A percentile compares a stretch with the other conserved stretches of the same genome.
phyloP scores from a whole-genome alignment of 1,139 yeast species.

The Magnusiomyces fungicola region DNA sequence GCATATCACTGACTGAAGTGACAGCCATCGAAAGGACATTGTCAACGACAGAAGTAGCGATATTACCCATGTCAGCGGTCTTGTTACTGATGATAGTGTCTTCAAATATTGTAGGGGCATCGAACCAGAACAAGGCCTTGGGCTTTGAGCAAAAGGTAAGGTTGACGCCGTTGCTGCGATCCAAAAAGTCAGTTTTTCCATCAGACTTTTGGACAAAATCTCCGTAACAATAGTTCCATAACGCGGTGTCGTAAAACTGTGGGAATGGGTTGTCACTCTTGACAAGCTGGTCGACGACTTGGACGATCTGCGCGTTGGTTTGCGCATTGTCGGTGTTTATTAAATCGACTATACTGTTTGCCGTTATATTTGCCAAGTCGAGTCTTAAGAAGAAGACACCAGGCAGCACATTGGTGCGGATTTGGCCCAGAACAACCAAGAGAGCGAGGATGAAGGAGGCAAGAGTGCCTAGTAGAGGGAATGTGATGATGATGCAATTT shows the following conservation, averaged over 20 bases:
- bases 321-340: conserved; percentile 15
- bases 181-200: conserved; percentile 24
- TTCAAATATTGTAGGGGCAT: conserved; percentile 45
- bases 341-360: conserved; percentile 19
- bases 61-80: conserved; percentile 35
- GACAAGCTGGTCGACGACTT: conserved; percentile 5
- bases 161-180: not conserved
- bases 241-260: conserved; percentile 54
- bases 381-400: conserved; percentile 39
- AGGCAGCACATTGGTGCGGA: conserved; percentile 32
- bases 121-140: conserved; percentile 51
- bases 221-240: conserved; percentile 74
- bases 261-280: conserved; percentile 44
- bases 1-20: conserved; percentile 18
- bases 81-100: conserved; percentile 34
- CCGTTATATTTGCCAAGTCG: conserved; percentile 31
- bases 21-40: conserved; percentile 29
- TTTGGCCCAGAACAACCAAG: conserved; percentile 38
- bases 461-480: conserved; percentile 37
- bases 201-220: conserved; percentile 23
- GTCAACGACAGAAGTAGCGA: conserved; percentile 17
- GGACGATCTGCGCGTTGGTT: not conserved
- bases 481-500: conserved; percentile 29
- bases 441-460: conserved; percentile 36
- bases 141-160: conserved; percentile 36